Conservation (phyloP, 2,329 filamentous ascomycete genomes). For the Penicillium sumatraense region DNA sequence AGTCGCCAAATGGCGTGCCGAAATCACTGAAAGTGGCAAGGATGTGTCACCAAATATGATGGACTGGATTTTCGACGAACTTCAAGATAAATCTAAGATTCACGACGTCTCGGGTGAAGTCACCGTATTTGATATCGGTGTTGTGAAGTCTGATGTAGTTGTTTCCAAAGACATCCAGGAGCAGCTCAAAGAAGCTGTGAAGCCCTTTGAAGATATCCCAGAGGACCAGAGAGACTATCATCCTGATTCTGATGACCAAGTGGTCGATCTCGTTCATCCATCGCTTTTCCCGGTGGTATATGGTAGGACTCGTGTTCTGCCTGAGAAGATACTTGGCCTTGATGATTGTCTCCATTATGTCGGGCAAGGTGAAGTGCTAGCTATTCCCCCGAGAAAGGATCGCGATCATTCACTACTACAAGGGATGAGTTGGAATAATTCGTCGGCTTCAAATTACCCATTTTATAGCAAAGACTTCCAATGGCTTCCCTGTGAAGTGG, state of each 20-base stretch:
- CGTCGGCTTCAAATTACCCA: too few relatives aligned
- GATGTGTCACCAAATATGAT: constrained; percentile 41
- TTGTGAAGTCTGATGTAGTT: constrained; percentile 60
- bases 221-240: constrained; percentile 65
- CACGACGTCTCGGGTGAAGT: constrained; percentile 47
- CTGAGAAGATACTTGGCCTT: constrained; percentile 20
- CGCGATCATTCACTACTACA: too few relatives aligned
- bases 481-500: constrained; percentile 17
- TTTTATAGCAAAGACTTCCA: constrained; percentile 6
- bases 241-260: constrained; percentile 60
- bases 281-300: constrained; percentile 52
- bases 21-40: constrained; percentile 26
- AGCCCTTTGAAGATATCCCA: constrained; percentile 58
- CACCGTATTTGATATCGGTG: constrained; percentile 49
- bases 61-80: constrained; percentile 51
- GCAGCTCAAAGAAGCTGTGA: constrained; percentile 53
- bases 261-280: constrained; percentile 69
- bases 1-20: constrained; percentile 39
- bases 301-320: constrained; percentile 31
- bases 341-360: constrained; percentile 29
- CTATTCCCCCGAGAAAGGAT: neutral
- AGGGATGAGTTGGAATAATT: too few relatives aligned
- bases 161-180: constrained; percentile 48
- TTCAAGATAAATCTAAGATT: constrained; percentile 53
- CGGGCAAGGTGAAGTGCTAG: constrained; percentile 17